Evolutionary conservation across 352 stramenopile genomes (phyloP).

Genomic region (Phytophthora cactorum): DNA sequence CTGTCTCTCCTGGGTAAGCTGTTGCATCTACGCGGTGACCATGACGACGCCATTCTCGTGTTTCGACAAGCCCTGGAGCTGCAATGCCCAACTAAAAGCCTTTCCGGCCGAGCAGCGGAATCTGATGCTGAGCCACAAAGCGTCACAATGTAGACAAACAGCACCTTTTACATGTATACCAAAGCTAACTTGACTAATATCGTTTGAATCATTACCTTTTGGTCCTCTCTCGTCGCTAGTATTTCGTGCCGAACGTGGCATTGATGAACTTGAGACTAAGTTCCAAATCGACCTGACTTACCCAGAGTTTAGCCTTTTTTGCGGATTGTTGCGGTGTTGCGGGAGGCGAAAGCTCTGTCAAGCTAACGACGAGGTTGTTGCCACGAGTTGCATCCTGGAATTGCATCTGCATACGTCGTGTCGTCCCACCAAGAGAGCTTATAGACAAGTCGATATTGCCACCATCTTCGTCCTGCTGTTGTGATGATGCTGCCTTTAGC

Average conservation of each 20-base stretch:
- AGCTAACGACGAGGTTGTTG: slow-evolving; percentile 35
- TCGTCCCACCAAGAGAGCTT: slow-evolving; percentile 10
- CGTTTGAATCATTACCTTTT: background rate
- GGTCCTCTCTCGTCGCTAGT: slow-evolving; percentile 19
- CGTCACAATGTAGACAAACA: slow-evolving; percentile 35
- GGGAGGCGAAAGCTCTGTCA: slow-evolving; percentile 30
- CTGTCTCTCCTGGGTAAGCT: slow-evolving; percentile 70
- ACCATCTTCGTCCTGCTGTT: slow-evolving; percentile 17
- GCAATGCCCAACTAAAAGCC: slow-evolving; percentile 43
- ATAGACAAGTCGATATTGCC: slow-evolving; percentile 25
- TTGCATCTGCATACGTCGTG: slow-evolving; percentile 23
- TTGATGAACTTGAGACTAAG: slow-evolving; percentile 62
- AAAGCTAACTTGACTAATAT: slow-evolving; percentile 15
- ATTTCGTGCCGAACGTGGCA: slow-evolving; percentile 50
- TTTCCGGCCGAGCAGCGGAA: slow-evolving; percentile 9
- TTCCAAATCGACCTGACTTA: slow-evolving; percentile 44
- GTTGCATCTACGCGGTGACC: slow-evolving; percentile 64
- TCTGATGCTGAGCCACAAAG: slow-evolving; percentile 23
- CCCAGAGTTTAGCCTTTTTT: slow-evolving; percentile 23
- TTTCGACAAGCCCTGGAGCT: slow-evolving; percentile 66
- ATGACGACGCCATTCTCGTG: slow-evolving; percentile 73
- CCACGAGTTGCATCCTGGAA: slow-evolving; percentile 35
- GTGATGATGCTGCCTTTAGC: slow-evolving; percentile 4
- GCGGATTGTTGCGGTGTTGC: slow-evolving; percentile 28
- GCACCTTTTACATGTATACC: slow-evolving; percentile 8